phyloP scores from a whole-genome alignment of 1,284 basidiomycete genomes.

The Xerocomus cyaneibrunnescens region DNA sequence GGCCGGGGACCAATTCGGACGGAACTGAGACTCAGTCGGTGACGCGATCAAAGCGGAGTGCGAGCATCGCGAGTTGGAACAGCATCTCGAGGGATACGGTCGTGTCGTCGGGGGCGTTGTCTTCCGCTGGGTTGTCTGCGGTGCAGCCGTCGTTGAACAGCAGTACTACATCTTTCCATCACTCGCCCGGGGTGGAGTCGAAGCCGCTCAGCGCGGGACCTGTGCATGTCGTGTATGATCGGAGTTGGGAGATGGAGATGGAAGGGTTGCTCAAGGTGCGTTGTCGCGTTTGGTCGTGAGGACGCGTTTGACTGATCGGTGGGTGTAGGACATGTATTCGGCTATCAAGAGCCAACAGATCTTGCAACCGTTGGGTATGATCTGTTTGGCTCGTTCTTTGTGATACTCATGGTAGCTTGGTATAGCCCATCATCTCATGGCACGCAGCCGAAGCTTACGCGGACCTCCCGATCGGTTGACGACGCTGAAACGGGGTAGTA shows the following conservation, averaged over 20 bases:
- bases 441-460: slow-evolving; percentile 67
- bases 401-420: slow-evolving; percentile 51
- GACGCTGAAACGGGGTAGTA: slow-evolving; percentile 86
- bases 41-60: slow-evolving; percentile 68
- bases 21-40: slow-evolving; percentile 46
- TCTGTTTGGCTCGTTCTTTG: slow-evolving; percentile 45
- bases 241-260: slow-evolving; percentile 82
- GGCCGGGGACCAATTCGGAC: slow-evolving; percentile 52
- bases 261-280: slow-evolving; percentile 81
- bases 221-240: slow-evolving; percentile 50
- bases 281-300: not conserved
- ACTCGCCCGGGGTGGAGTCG: slow-evolving; percentile 42
- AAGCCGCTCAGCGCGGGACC: slow-evolving; percentile 36
- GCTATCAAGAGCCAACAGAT: slow-evolving; percentile 92
- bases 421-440: slow-evolving; percentile 41
- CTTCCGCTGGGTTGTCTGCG: slow-evolving; percentile 37
- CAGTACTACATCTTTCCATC: slow-evolving; percentile 42
- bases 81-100: slow-evolving; percentile 64
- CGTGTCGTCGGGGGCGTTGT: slow-evolving; percentile 39
- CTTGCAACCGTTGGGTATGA: slow-evolving; percentile 67
- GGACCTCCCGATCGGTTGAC: slow-evolving; percentile 66
- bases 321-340: slow-evolving; percentile 86
- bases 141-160: slow-evolving; percentile 37
- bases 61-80: slow-evolving; percentile 81
- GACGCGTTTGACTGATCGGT: slow-evolving; percentile 10